These are phyloP conservation scores for Epichloe gansuensis DNA, from an alignment of 2,329 filamentous ascomycete species.

Conservation along the genomic window DNA sequence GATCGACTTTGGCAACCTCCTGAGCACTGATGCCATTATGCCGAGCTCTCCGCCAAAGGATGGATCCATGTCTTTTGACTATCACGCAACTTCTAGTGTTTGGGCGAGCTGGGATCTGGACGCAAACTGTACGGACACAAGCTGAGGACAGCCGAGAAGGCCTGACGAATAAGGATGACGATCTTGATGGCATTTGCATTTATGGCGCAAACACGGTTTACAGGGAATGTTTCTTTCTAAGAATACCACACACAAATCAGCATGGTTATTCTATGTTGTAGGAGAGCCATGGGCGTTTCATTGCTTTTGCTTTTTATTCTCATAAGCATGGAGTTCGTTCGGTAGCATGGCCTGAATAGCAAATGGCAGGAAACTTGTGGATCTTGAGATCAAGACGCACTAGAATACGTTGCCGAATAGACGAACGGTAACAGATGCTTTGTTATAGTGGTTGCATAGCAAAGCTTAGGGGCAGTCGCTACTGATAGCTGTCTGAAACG, in stretches of 20 bases:
- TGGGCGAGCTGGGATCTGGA: constrained; percentile 20
- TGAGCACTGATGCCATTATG: constrained; percentile 35
- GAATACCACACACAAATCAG: neutral
- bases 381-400: neutral
- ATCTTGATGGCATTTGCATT: neutral
- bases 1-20: constrained; percentile 35
- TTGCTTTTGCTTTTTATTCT: neutral
- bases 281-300: neutral
- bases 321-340: neutral
- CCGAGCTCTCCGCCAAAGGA: constrained; percentile 35
- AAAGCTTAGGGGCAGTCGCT: too few relatives aligned
- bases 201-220: neutral
- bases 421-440: neutral
- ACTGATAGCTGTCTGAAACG: too few relatives aligned
- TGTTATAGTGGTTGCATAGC: neutral
- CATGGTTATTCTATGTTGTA: neutral
- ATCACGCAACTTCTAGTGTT: constrained; percentile 15
- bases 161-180: neutral
- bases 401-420: neutral
- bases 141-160: neutral
- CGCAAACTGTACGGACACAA: neutral
- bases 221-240: neutral
- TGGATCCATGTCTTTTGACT: constrained; percentile 17
- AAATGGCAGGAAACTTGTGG: neutral
- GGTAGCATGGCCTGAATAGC: neutral